Conservation (phyloP, 768 basidiomycete species). For the Termitomyces sp. region DNA sequence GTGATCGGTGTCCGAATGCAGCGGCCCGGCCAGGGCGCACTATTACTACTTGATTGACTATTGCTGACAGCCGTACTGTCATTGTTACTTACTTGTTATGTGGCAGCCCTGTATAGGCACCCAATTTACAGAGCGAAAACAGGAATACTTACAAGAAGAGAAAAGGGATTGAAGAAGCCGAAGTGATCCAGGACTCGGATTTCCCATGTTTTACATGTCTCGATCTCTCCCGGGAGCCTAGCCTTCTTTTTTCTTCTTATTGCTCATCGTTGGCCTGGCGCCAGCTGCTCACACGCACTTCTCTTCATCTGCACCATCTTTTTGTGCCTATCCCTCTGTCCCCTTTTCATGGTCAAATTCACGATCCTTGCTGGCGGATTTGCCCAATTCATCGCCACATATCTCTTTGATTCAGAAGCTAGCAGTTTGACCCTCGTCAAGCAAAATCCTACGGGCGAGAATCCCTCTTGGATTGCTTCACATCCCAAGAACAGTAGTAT, state of each 20-base stretch:
- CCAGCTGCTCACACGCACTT: neutral
- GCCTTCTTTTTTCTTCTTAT: neutral
- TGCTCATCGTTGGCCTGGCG: neutral
- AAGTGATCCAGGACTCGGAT: neutral
- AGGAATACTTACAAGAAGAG: neutral
- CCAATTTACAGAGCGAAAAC: neutral
- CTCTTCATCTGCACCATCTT: neutral
- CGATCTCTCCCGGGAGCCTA: neutral
- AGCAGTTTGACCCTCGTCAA: conserved; percentile 37
- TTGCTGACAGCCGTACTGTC: no score
- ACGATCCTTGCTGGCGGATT: conserved; percentile 45
- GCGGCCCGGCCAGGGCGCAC: no score
- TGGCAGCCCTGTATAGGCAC: neutral
- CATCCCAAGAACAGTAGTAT: conserved; percentile 50
- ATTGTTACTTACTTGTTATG: no score
- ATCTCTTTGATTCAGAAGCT: conserved; percentile 47
- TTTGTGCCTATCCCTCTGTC: neutral
- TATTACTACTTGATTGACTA: no score
- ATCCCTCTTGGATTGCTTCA: conserved; percentile 54
- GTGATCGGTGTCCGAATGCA: no score
- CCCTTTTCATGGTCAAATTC: conserved; percentile 37
- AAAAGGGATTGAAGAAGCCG: neutral
- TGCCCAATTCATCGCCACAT: conserved; percentile 37
- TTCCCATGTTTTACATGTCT: neutral
- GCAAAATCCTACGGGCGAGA: conserved; percentile 39